phyloP scores from a whole-genome alignment of 176 grass and related monocot species.

The Oryza glaberrima region DNA sequence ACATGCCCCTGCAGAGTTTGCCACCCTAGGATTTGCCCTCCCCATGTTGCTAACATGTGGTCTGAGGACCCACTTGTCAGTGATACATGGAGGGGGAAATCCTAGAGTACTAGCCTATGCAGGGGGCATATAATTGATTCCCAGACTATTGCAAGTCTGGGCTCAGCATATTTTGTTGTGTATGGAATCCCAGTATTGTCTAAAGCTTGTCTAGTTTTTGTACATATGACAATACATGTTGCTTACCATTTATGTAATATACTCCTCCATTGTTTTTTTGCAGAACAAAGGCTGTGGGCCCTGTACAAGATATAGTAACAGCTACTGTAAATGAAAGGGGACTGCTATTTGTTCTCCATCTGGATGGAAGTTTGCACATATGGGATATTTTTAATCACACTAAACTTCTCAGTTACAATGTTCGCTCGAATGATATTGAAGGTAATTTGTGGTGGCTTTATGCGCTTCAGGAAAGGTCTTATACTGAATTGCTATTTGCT shows the following conservation, averaged over 20 bases:
- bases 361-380: conserved; percentile 74
- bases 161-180: neutral
- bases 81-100: neutral
- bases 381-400: conserved; percentile 81
- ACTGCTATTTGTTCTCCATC: conserved; percentile 82
- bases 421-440: conserved; percentile 60
- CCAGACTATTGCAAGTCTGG: neutral
- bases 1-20: neutral
- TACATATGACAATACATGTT: conserved; percentile 2
- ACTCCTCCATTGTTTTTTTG: conserved; percentile 35
- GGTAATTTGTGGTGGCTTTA: conserved; percentile 57
- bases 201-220: conserved; percentile 37
- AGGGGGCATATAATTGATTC: conserved; percentile 8
- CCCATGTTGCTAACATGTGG: neutral
- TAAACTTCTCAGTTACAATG: conserved; percentile 68
- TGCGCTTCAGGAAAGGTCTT: conserved; percentile 26
- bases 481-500: neutral
- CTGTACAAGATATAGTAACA: conserved; percentile 86
- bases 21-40: neutral
- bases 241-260: conserved; percentile 3
- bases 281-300: conserved; percentile 74
- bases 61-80: neutral
- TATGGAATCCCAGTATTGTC: conserved; percentile 13
- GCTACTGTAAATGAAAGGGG: conserved; percentile 67
- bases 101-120: neutral